Conservation (phyloP, 768 basidiomycete species). For the Kwoniella dejecticola region DNA sequence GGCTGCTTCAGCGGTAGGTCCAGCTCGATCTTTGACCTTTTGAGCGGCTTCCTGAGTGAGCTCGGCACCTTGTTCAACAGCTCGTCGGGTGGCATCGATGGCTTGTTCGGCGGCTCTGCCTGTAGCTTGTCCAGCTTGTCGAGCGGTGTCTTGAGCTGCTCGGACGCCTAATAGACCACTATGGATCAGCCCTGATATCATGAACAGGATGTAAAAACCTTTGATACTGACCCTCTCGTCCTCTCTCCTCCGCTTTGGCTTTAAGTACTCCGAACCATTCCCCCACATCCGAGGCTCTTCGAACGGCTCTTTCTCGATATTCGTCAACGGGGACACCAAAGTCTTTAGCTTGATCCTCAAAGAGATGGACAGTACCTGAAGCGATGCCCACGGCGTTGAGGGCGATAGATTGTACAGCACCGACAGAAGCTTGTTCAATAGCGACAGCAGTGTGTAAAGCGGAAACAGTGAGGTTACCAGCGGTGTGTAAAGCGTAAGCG, state of each 20-base stretch:
- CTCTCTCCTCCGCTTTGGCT: conserved; percentile 20
- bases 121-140: neutral
- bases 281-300: conserved; percentile 1
- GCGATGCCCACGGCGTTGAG: conserved; percentile 24
- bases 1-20: conserved; percentile 1
- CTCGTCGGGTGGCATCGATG: conserved; percentile 1
- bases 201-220: neutral
- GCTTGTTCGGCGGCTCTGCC: conserved; percentile 1
- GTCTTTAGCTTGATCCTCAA: conserved; percentile 34
- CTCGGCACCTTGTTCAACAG: conserved; percentile 6
- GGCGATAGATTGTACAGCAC: conserved; percentile 11
- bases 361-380: conserved; percentile 11
- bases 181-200: neutral
- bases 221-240: conserved; percentile 12
- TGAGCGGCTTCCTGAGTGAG: conserved; percentile 6
- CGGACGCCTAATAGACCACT: neutral
- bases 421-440: conserved; percentile 14
- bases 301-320: conserved; percentile 21
- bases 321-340: conserved; percentile 38
- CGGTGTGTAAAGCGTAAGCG: conserved; percentile 1
- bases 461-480: neutral
- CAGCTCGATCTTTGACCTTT: conserved; percentile 6
- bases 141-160: neutral
- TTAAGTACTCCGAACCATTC: conserved; percentile 24
- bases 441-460: conserved; percentile 10